Base-by-base conservation (phyloP, 345 rosid genomes). In the Cardiospermum halicacabum region DNA sequence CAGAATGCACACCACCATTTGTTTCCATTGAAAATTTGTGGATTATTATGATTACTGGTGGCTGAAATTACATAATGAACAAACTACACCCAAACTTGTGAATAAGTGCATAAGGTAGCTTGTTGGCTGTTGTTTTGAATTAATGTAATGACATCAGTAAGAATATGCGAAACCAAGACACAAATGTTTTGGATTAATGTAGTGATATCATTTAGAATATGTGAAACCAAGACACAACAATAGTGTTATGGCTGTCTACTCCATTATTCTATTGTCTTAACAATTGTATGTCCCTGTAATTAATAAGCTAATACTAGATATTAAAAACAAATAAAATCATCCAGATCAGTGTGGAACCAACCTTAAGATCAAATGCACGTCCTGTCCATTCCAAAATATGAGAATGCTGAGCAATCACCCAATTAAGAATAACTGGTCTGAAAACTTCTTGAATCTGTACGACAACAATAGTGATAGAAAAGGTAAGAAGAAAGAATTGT, bases 291-390 rank as follows among this genome's bases (percentile, higher is more conserved):
- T n/a, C 36, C 42, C 24, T 12, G 30, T 36, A 19, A 34, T 5
- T 66, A 37, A 49, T 19, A n/a, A 28, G 24, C 18, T 8, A 34
- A 50, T 28, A 56, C 1, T 3, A 56, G 13, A 56, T 30, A 5
- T 2, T 40, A 24, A 40, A 15, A 16, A 30, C 27, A 60, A 40
- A 60, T 18, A 40, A 64, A 36, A 70, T 43, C 42, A 56, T 3
- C 54, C 48, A 42, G 48, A 50, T 10, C 24, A 70, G 13, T 65
- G 59, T 57, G 15, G 47, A 66, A 66, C 75, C 69, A 70, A 90
- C 97, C 96, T 93, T 97, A 78, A 90, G 84, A 73, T 93, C 96
- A 72, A 87, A 81, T 56, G 92, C 94, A 64, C 98, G 85, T 60
- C 85, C 84, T 59, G 89, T 86, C 98, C 98, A 93, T 70, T 90